These are phyloP conservation scores for Eucalyptus viminalis DNA, from an alignment of 345 rosid genomes.

Conservation along the genomic window DNA sequence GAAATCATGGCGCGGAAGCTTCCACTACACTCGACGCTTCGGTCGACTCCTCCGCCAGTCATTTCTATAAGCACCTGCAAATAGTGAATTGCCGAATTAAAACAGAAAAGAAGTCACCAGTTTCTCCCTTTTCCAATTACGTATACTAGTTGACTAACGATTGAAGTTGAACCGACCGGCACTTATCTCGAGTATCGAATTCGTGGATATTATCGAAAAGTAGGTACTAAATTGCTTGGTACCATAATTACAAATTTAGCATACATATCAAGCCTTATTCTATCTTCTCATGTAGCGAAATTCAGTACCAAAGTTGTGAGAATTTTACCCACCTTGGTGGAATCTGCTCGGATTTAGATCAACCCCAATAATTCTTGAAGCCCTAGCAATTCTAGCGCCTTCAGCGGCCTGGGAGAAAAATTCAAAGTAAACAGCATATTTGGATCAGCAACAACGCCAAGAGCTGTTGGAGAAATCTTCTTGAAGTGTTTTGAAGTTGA, in stretches of 20 bases:
- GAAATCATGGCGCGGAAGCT: slow-evolving; percentile 26
- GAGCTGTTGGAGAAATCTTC: neutral
- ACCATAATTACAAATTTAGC: neutral
- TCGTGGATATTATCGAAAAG: neutral
- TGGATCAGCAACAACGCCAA: neutral
- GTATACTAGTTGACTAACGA: neutral
- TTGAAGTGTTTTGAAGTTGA: too few species aligned
- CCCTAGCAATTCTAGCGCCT: slow-evolving; percentile 33
- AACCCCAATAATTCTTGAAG: slow-evolving; percentile 28
- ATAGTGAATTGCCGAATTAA: neutral
- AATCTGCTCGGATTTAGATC: slow-evolving; percentile 15
- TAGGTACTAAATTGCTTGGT: neutral
- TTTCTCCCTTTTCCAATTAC: neutral
- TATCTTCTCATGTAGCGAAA: neutral
- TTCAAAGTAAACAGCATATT: neutral
- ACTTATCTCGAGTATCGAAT: neutral
- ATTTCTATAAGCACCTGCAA: slow-evolving; percentile 23
- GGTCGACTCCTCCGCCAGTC: slow-evolving; percentile 30
- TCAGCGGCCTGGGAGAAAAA: slow-evolving; percentile 18
- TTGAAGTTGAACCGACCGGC: neutral
- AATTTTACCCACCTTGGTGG: slow-evolving; percentile 4
- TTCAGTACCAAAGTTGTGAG: neutral
- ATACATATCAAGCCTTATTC: neutral
- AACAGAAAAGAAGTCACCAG: neutral
- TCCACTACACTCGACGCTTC: slow-evolving; percentile 33